A percentile compares a stretch with the other conserved stretches of the same genome.
phyloP scores from a whole-genome alignment of 2,329 filamentous ascomycete species.

The Penicillium thymicola region DNA sequence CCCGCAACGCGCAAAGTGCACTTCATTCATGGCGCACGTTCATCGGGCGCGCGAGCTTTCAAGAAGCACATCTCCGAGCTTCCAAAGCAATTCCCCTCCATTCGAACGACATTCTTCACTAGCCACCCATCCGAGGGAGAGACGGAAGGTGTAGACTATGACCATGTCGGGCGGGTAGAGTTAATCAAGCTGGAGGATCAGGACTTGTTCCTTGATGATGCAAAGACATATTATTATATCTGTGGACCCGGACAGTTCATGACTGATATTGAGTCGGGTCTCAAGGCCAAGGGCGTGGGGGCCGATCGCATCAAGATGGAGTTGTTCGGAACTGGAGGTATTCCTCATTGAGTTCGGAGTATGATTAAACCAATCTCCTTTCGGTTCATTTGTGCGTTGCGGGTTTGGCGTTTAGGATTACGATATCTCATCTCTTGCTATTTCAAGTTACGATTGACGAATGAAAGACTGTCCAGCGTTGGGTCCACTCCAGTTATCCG shows the following conservation, averaged over 20 bases:
- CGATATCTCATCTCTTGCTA: slow-evolving; percentile 7
- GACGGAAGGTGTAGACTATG: slow-evolving; percentile 56
- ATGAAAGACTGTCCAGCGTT: neutral
- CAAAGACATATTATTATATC: slow-evolving; percentile 63
- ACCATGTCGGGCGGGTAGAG: slow-evolving; percentile 57
- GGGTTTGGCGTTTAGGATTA: neutral
- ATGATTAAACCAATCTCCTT: neutral
- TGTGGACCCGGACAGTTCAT: slow-evolving; percentile 72
- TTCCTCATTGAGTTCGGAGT: slow-evolving; percentile 16
- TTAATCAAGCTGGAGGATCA: slow-evolving; percentile 55
- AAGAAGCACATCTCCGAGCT: slow-evolving; percentile 51
- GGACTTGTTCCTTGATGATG: slow-evolving; percentile 56
- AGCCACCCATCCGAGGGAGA: slow-evolving; percentile 48
- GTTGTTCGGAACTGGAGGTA: slow-evolving; percentile 60
- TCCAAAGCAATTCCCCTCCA: slow-evolving; percentile 42
- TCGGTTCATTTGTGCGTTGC: neutral
- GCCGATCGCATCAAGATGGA: slow-evolving; percentile 63
- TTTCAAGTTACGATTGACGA: neutral
- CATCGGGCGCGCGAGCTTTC: slow-evolving; percentile 50
- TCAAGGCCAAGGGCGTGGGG: slow-evolving; percentile 57
- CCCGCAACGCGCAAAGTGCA: slow-evolving; percentile 51
- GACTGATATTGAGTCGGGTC: slow-evolving; percentile 53
- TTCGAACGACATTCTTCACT: slow-evolving; percentile 59
- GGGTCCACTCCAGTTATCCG: neutral
- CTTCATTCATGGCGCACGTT: slow-evolving; percentile 59